Base-by-base conservation (phyloP, 371 early-diverging fungal genomes). In the Syncephalastrum racemosum region DNA sequence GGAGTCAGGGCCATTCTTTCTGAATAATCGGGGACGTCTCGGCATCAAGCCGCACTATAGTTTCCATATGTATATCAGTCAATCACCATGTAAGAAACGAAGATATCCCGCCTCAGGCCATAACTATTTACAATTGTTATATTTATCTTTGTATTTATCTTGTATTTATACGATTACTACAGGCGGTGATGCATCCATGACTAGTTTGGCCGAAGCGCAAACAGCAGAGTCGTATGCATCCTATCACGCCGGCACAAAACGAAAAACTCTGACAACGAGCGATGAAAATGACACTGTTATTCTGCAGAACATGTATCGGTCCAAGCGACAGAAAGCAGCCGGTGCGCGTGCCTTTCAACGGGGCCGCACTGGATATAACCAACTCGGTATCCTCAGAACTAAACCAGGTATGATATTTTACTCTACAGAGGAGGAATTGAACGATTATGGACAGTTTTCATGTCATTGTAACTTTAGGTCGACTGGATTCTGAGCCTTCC, bases 131-230 rank as follows among this genome's bases (percentile, higher is more conserved):
- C n/a, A n/a, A n/a, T n/a, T n/a, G n/a, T n/a, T n/a, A n/a, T n/a
- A n/a, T n/a, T n/a, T n/a, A n/a, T n/a, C n/a, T n/a, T n/a, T n/a
- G n/a, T n/a, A n/a, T n/a, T n/a, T n/a, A n/a, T n/a, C n/a, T n/a
- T n/a, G n/a, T 49, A 8, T 8, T 49, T 50, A 19, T 50, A 31
- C 19, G 25, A 23, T 1, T 22, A 13, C 27, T 25, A 42, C 68
- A 88, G 90, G 88, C 65, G 91, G 91, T 8, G 91, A 91, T 69
- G 91, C 91, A 20, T 87, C 89, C 3, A 90, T 86, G 78, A 65
- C 67, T 2, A 73, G 80, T 27, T 66, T 88, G 15, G 82, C 87
- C 22, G 60, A 60, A n/a, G 39, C 49, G 1, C 81, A 90, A 71
- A 67, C 79, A 48, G 62, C 60, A 13, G 75, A 86, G 65, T 80